Base-by-base conservation (phyloP, 352 stramenopile species). In the Globisporangium iwayamae region DNA sequence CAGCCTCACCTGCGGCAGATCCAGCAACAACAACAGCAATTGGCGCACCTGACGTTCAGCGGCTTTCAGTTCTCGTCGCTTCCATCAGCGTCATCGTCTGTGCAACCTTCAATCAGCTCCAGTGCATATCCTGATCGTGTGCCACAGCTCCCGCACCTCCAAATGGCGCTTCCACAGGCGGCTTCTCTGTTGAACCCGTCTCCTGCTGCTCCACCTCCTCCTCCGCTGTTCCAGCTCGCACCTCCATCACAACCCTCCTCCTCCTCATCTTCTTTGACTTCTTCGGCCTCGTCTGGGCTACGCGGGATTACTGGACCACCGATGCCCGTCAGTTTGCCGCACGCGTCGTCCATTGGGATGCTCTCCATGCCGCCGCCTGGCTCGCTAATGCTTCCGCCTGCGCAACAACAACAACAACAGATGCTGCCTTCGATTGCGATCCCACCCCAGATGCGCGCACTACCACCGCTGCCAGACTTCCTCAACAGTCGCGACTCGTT, bases 401-500 rank as follows among this genome's bases (percentile, higher is more conserved):
- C 56, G 8, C 45, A 62, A 8, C n/a, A 62, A 9, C n/a, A 28
- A 28, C 25, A 28, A 28, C 25, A 28, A 28, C 69, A 54, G 46
- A 63, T 78, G 14, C 60, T 86, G 16, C 83, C 78, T 20, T 81
- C 80, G 2, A 79, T 91, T 22, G 82, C 81, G 52, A 62, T 83
- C 7, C 75, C 78, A 45, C 78, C 78, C 8, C 61, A 56, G 13
- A 48, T 62, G 22, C 81, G 79, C 2, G 81, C 79, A 8, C 74
- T 88, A 14, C 79, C 79, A 0, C 76, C 75, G 10, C 66, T 90
- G 4, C 83, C 81, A 0, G 79, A 89, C n/a, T 88, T 90, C 41
- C 69, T 91, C 11, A 86, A 78, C 14, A 83, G 63, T 34, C 73
- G 81, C 43, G 81, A 92, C 56, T 73, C 78, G 0, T 91, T 92